Evolutionary conservation across 2,329 filamentous ascomycete species (phyloP), one percentile per base, ranked within the genome.

Genomic region (Akanthomyces muscarius): DNA sequence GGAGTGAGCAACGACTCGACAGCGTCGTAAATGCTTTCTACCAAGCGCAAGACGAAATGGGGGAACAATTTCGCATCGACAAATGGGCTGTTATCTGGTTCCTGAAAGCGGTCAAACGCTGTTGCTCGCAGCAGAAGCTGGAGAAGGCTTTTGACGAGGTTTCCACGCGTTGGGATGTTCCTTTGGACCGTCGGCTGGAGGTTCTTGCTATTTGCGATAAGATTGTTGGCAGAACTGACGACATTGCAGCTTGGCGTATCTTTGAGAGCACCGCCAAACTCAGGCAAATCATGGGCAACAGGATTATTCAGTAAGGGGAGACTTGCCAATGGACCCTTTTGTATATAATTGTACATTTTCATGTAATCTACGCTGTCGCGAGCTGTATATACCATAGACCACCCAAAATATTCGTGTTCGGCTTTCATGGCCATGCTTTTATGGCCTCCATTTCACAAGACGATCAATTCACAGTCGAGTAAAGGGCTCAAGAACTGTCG

Each of bases 1-100:
- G 95, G 94, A 91, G 86, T 33, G 78, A 80, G 36, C 75, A 83
- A 66, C 83, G 86, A n/a, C 82, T 98, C 3, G 82, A 88, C 50
- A 81, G 80, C 48, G 85, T 92, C 13, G 89, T 90, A 81, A 73
- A 80, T 10, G 84, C 89, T 0, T 86, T 92, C 66, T 76, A 89
- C 16, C 72, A 78, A 16, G 82, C 83, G 0, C 71, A 84, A 2
- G 82, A 86, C 61, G 73, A 77, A 21, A 71, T 75, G 7, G 76
- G 77, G 1, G 74, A 78, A 0, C 77, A 74, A 0, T 74, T 89
- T 8, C 77, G 80, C 62, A 78, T 89, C 36, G 82, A 81, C 64
- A 80, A 79, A 7, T 89, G 86, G 86, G 75, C 90, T 68, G 82
- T 82, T 48, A 79, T 85, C 47, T 86, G 84, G 78, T 78, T 81